Evolutionary conservation across 2,329 filamentous ascomycete species (phyloP), one percentile per base, ranked within the genome.

Genomic region (Sordariomycetes sp.): DNA sequence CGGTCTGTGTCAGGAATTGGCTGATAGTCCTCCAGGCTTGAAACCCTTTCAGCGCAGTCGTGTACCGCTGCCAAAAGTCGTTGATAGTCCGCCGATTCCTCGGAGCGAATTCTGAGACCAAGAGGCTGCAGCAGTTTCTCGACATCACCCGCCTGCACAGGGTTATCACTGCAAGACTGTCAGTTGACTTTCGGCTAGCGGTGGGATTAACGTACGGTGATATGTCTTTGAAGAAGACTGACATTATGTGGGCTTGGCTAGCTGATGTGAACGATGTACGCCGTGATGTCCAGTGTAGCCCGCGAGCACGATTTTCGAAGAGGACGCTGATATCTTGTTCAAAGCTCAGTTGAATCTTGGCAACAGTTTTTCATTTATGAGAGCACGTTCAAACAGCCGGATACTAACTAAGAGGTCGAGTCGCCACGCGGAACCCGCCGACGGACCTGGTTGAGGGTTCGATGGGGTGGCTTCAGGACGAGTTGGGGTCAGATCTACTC

Each of bases 1-100:
- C 45, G 53, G 4, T 56, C 44, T n/a, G 50, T 42, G 32, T 70
- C 59, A 1, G 63, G 51, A 0, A 44, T 28, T 1, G 63, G 57
- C 19, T 66, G 55, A 36, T 70, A 72, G 37, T 72, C 67, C 2
- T 64, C 62, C 0, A 71, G 47, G 10, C 46, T 49, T 4, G 54
- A 47, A 25, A 72, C 49, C 1, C 56, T 53, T 33, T 68, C 58
- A 1, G 67, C 67, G 25, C 64, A 66, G 34, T 72, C 67, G 36
- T 72, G 67, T 1, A 70, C 60, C 1, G 66, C 68, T 14, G 66
- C 66, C 0, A 72, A 54, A 1, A 72, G 57, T 8, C 59, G 58
- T 15, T 62, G 52, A 37, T 68, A 72, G 38, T 71, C 65, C 15
- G 48, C 48, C 1, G 53, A 53, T 25, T 66, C 60, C 10, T 53